These are phyloP conservation scores for Candida sanyaensis DNA, from an alignment of 1,139 yeast species.

Conservation along the genomic window DNA sequence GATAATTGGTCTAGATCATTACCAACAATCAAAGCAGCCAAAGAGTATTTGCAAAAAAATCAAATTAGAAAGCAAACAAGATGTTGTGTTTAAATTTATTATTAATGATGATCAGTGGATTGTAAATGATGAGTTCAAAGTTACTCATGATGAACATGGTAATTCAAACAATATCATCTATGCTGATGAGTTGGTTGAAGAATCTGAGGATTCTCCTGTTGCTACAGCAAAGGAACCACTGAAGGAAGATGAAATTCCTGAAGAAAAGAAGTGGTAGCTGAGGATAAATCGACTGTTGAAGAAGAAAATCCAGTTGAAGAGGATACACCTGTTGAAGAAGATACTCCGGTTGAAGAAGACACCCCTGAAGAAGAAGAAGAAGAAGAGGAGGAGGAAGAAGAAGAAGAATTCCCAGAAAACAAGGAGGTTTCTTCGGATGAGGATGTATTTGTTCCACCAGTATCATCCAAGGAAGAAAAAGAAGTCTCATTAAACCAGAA, in stretches of 20 bases:
- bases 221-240: too few species aligned
- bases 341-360: too few species aligned
- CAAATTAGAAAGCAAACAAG: constrained; percentile 22
- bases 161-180: constrained; percentile 38
- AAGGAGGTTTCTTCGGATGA: not conserved
- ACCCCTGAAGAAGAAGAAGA: too few species aligned
- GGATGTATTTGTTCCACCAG: not conserved
- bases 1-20: constrained; percentile 39
- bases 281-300: constrained; percentile 2
- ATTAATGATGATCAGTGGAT: constrained; percentile 38
- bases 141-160: constrained; percentile 36
- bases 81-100: constrained; percentile 37
- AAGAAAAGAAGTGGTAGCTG: not conserved
- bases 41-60: constrained; percentile 15
- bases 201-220: constrained; percentile 4
- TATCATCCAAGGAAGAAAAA: not conserved
- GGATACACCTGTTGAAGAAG: not conserved
- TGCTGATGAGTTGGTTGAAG: constrained; percentile 26
- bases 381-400: too few species aligned
- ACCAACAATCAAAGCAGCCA: constrained; percentile 15
- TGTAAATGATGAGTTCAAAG: constrained; percentile 25
- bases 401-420: not conserved
- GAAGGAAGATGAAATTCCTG: not conserved
- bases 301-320: constrained; percentile 3
- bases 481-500: constrained; percentile 4